These are phyloP conservation scores for Cryptococcus sp. DNA, from an alignment of 1,284 basidiomycete species.

Conservation along the genomic window DNA sequence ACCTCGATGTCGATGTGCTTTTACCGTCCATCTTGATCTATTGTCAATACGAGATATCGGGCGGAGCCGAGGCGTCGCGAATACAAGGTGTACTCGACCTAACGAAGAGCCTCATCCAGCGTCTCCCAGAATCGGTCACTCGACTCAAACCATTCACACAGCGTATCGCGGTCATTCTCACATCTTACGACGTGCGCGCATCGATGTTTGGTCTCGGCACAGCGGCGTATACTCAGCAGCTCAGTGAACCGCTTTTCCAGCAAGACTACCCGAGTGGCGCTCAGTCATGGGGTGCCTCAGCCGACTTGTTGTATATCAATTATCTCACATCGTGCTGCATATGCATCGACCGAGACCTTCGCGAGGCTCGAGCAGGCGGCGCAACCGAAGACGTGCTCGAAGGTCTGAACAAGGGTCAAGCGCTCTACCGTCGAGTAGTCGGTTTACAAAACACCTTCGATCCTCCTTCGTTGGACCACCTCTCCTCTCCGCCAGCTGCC, in stretches of 20 bases:
- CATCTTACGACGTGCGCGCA: slow-evolving; percentile 5
- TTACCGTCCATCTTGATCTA: slow-evolving; percentile 2
- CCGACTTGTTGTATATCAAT: too few relatives aligned
- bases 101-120: neutral
- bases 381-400: too few relatives aligned
- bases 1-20: slow-evolving; percentile 1
- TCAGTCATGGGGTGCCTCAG: too few relatives aligned
- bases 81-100: slow-evolving; percentile 5
- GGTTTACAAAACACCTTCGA: neutral
- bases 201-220: slow-evolving; percentile 3
- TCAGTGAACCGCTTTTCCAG: neutral
- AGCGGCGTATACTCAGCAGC: slow-evolving; percentile 1
- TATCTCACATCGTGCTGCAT: too few relatives aligned
- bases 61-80: neutral
- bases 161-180: slow-evolving; percentile 4
- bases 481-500: neutral
- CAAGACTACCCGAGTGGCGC: too few relatives aligned
- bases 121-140: neutral
- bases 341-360: too few relatives aligned
- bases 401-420: too few relatives aligned
- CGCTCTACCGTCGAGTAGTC: too few relatives aligned
- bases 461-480: neutral
- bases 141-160: slow-evolving; percentile 1
- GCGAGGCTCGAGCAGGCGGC: too few relatives aligned
- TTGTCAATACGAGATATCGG: slow-evolving; percentile 6